Percentiles rank a stretch among this genome's conserved stretches.
Evolutionary conservation across 345 rosid genomes (phyloP).

Genomic region (Salix udensis): DNA sequence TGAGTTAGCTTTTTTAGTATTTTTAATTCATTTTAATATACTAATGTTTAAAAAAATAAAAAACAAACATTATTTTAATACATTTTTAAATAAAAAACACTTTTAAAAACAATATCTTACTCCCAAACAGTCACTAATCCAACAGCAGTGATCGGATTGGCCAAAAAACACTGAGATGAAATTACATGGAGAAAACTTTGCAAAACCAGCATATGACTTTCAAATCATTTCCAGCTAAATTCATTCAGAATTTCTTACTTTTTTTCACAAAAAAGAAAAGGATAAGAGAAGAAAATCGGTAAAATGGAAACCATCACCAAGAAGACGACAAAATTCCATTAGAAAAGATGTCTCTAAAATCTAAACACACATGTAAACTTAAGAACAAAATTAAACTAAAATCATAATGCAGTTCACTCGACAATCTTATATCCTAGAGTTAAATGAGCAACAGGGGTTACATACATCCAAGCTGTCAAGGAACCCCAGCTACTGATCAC

Average conservation of each 20-base stretch:
- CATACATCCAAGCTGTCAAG: neutral
- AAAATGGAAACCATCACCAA: neutral
- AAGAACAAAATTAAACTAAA: neutral
- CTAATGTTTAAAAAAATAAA: no score
- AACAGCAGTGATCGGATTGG: no score
- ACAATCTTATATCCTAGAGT: neutral
- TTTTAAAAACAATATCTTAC: no score
- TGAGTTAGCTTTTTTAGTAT: no score
- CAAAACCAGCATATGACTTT: no score
- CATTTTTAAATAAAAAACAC: no score
- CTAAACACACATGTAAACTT: neutral
- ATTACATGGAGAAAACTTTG: no score
- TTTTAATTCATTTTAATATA: no score
- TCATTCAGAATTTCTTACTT: no score
- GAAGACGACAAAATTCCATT: neutral
- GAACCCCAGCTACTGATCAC: neutral
- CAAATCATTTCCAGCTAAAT: no score
- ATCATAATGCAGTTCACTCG: neutral
- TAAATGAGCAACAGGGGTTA: neutral
- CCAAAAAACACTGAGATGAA: accelerated
- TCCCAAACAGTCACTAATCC: no score
- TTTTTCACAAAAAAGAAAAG: neutral
- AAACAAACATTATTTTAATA: no score
- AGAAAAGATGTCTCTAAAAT: neutral
- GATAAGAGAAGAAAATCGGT: neutral